phyloP scores from a whole-genome alignment of 2,329 filamentous ascomycete genomes.

The Arthrobotrys conoides region DNA sequence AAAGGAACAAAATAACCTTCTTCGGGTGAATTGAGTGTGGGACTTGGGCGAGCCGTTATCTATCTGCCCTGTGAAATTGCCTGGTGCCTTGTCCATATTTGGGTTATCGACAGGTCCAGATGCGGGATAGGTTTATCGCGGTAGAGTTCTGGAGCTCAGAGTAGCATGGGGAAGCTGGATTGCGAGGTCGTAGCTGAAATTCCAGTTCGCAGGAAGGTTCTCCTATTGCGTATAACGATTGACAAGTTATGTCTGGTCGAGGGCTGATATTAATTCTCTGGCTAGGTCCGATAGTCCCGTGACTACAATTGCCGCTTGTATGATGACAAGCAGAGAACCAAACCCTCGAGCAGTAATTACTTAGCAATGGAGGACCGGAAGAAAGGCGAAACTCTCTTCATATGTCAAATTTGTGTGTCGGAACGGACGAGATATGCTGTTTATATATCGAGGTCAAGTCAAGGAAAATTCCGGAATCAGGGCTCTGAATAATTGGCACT shows the following conservation, averaged over 20 bases:
- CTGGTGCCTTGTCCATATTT: constrained; percentile 18
- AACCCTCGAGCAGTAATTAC: background rate
- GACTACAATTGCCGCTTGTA: background rate
- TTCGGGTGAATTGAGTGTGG: background rate
- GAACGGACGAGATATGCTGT: constrained; percentile 54
- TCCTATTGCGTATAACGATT: constrained; percentile 12
- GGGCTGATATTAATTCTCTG: background rate
- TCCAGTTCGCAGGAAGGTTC: constrained; percentile 3
- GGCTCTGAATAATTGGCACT: constrained; percentile 32
- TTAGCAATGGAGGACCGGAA: constrained; percentile 19
- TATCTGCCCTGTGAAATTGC: constrained; percentile 26
- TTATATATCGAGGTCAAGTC: constrained; percentile 54
- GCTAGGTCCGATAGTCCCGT: background rate
- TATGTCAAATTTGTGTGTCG: constrained; percentile 16
- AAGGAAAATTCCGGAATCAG: constrained; percentile 33
- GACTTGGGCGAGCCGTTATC: constrained; percentile 25
- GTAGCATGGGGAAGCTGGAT: constrained; percentile 55
- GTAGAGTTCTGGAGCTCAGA: constrained; percentile 26
- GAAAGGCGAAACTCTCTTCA: constrained; percentile 32
- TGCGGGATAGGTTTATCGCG: constrained; percentile 15
- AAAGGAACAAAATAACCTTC: constrained; percentile 8
- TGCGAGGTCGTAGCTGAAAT: constrained; percentile 40
- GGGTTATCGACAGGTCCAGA: constrained; percentile 11
- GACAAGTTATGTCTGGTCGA: constrained; percentile 9
- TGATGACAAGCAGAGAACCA: background rate